phyloP scores from a whole-genome alignment of 768 basidiomycete species.

The Psilocybe subaeruginosa region DNA sequence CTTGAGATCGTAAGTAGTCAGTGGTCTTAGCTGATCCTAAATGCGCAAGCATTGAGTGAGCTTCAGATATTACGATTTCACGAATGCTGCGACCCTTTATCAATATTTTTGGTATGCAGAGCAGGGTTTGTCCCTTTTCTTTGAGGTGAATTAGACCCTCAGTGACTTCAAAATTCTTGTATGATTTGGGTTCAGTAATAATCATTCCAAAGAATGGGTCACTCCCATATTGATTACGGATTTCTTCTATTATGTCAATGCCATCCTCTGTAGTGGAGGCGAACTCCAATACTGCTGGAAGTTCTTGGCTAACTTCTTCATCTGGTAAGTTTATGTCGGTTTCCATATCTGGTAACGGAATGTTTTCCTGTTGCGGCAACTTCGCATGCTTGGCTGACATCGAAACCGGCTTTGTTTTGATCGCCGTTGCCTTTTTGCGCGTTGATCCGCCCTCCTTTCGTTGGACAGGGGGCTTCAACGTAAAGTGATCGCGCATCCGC shows the following conservation, averaged over 20 bases:
- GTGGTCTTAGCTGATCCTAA: neutral
- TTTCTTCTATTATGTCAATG: too few relatives aligned
- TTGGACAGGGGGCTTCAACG: too few relatives aligned
- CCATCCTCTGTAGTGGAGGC: too few relatives aligned
- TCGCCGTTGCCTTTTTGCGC: too few relatives aligned
- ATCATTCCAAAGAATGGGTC: neutral
- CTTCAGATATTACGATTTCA: slow-evolving; percentile 2
- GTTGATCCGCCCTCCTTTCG: too few relatives aligned
- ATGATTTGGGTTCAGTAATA: neutral
- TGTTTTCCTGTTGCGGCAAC: too few relatives aligned
- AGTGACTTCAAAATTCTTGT: neutral
- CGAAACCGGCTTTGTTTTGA: too few relatives aligned
- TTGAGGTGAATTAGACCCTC: neutral
- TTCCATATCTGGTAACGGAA: too few relatives aligned
- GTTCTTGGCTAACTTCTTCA: neutral
- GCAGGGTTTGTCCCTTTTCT: neutral
- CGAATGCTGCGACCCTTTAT: neutral
- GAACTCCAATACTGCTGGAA: neutral
- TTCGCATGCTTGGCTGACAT: too few relatives aligned
- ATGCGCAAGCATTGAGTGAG: neutral
- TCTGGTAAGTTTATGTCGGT: too few relatives aligned
- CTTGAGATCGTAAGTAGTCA: neutral
- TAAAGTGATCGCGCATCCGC: too few relatives aligned
- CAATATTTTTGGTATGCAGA: neutral
- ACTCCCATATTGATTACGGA: neutral